Evolutionary conservation across 345 rosid genomes (phyloP), one percentile per base, ranked within the genome.

Genomic region (Clarkia xantiana): DNA sequence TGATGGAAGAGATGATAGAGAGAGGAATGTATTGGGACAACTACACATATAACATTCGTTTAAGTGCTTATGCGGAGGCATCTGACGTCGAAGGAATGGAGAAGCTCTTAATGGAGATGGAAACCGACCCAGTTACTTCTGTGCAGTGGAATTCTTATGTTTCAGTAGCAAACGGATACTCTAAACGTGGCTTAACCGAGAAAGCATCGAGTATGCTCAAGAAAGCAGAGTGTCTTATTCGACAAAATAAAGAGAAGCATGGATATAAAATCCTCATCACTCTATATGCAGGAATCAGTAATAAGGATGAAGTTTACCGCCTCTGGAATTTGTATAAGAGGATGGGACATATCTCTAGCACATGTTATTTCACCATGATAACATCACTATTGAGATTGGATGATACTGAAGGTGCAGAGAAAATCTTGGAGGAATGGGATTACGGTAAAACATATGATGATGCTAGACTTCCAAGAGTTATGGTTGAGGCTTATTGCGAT

Each of bases 391-490:
- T 71, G 48, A 80, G 71, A 64, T 41, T 80, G 54, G 80, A 70
- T 42, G 83, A 82, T 36, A 41, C 76, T 6, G 73, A 53, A 20
- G 73, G 74, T 45, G 84, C 76, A 11, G 82, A 77, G 65, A 74
- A 45, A 57, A 68, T 80, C 46, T 70, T 65, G 42, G 59, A 53
- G 50, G 88, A 82, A 56, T 86, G 95, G 95, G 62, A 68, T 58
- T 64, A 66, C 22, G 52, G 54, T 13, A 52, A 56, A 16, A 4
- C 16, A 13, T 10, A 45, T 1, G 71, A 63, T n/a, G 93, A 82
- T 38, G 19, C 20, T 14, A 59, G 81, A 44, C 59, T 82, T 46
- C 77, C 81, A 8, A 71, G 64, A 44, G 11, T 61, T 51, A 44
- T 82, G 49, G 68, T 86, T 36, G 60, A 61, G 1, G 77, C 73